Evolutionary conservation across 2,329 filamentous ascomycete genomes (phyloP), one percentile per base, ranked within the genome.

Genomic region (Bimuria novae-zelandiae): DNA sequence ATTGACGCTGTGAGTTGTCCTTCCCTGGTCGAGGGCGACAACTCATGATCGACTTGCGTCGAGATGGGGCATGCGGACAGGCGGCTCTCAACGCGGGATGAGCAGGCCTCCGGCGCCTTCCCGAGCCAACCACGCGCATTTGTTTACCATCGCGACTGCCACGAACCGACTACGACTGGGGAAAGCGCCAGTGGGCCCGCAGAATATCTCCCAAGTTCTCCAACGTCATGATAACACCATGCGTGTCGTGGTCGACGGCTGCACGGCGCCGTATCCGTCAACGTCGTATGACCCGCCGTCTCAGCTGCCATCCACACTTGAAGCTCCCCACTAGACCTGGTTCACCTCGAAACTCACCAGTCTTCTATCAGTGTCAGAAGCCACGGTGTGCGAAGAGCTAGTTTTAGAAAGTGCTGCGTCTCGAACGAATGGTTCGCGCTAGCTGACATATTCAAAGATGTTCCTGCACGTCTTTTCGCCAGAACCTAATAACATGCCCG

Each of bases 1-100:
- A 33, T 45, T 22, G 42, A 44, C n/a, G 29, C 29, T 44, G 30
- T 43, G 40, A 10, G 37, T 16, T 43, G 40, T 43, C 42, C 17
- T 25, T 14, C 27, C 19, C n/a, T 44, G 12, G 23, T 44, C 29
- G 19, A 44, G 27, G 42, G 17, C 29, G 19, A 33, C 23, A 19
- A 44, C 42, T 3, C 40, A 17, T 41, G 22, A 25, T 29, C 8
- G 30, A 4, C 30, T n/a, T n/a, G n/a, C n/a, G n/a, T n/a, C n/a
- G n/a, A n/a, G n/a, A n/a, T n/a, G n/a, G n/a, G n/a, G n/a, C n/a
- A n/a, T n/a, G n/a, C n/a, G n/a, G n/a, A n/a, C n/a, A n/a, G n/a
- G n/a, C n/a, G 30, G 25, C 40, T 33, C 27, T 19, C 41, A 14
- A 16, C 41, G 41, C 42, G 42, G 42, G 42, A 44, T n/a, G 29